Percentiles rank a stretch among this genome's conserved stretches.
Evolutionary conservation across 2,329 filamentous ascomycete species (phyloP).

Genomic region (Venturia aucupariae): DNA sequence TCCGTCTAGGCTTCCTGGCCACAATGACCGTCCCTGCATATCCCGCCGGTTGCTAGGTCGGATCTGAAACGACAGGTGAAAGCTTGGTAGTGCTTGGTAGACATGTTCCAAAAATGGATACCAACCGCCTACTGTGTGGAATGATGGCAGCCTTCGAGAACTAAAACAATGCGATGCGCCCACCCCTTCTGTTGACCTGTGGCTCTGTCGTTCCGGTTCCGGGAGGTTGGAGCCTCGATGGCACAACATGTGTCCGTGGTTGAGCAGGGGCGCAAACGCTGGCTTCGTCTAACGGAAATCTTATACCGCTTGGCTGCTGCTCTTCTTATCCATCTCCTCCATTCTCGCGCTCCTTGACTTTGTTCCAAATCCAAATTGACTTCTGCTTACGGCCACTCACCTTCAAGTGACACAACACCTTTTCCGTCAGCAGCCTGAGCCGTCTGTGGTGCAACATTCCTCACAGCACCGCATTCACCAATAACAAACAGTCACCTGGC

Average conservation of each 20-base stretch:
- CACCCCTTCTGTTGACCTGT: neutral
- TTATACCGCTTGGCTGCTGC: neutral
- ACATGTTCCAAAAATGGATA: neutral
- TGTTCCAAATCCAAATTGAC: neutral
- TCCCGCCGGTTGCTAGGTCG: neutral
- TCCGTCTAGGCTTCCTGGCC: neutral
- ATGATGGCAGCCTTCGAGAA: neutral
- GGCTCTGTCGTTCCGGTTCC: neutral
- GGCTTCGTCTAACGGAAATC: neutral
- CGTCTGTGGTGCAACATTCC: neutral
- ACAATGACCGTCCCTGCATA: neutral
- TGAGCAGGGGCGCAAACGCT: neutral
- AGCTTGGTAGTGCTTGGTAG: conserved; percentile 9
- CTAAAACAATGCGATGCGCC: neutral
- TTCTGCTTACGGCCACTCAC: neutral
- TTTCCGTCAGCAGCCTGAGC: neutral
- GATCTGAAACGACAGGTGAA: neutral
- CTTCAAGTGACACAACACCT: neutral
- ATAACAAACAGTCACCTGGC: neutral
- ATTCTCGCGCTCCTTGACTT: neutral
- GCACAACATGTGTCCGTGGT: conserved; percentile 3
- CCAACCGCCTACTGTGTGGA: neutral
- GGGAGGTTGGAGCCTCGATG: neutral
- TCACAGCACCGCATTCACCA: neutral
- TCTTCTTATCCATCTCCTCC: neutral